Evolutionary conservation across 73 alveolate genomes (phyloP), one percentile per base, ranked within the genome.

Genomic region (Symbiodinium natans): DNA sequence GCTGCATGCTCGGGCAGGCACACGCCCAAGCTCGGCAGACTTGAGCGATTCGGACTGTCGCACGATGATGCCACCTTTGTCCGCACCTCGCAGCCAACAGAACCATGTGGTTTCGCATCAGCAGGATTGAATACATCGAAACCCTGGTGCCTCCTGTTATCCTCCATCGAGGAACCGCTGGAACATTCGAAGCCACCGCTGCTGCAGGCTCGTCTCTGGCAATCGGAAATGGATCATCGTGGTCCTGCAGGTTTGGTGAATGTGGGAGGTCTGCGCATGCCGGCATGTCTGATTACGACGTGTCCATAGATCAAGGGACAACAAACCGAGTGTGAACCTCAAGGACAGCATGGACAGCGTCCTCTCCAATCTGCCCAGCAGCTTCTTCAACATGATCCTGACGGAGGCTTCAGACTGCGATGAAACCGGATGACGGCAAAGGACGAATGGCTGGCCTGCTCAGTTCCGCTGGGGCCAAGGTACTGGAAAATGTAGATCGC

Each of bases 41-140:
- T 86, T 86, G 83, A 86, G 31, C 38, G 82, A 48, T 23, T 86
- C 93, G 54, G 54, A 31, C 40, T 86, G 93, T 41, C 93, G 93
- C 54, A 86, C 93, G 80, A 86, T 86, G 93, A 86, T 86, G 82
- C 93, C 93, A 38, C 93, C 93, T 19, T 86, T 86, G 52, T 86
- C 93, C 39, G 93, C 43, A 6, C 93, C 93, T 86, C 40, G 71
- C 27, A 29, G 7, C 33, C 13, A 46, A 46, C 13, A 13, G 59
- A 13, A 13, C 59, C 13, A 46, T 46, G 13, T 46, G 59, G 59
- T n/a, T n/a, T n/a, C 71, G 71, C 71, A 10, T 52, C 19, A 52
- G 71, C 27, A 52, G 19, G 19, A 10, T 52, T 52, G 27, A 52
- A 52, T 52, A n/a, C n/a, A n/a, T 27, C 83, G 25, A 42, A 13